A percentile compares a stretch with the other conserved stretches of the same genome.
Conservation (phyloP, 352 stramenopile species). For the Pelagophyceae sp. region DNA sequence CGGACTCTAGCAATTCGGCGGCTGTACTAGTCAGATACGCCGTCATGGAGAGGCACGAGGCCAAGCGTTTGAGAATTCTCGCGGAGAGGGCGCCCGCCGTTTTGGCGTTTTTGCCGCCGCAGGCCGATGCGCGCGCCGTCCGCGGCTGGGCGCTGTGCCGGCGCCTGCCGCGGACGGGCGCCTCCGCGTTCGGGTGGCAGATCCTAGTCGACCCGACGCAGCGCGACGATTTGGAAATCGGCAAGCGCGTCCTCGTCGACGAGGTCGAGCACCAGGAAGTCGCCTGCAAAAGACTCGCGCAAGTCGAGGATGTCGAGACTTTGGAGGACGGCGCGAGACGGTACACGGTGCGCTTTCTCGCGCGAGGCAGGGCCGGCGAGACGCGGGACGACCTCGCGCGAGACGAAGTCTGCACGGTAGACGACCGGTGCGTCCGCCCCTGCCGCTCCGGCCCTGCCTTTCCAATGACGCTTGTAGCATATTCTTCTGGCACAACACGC, state of each 20-base stretch:
- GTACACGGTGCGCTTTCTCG: neutral
- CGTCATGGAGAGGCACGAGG: no score
- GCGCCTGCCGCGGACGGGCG: neutral
- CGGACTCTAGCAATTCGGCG: no score
- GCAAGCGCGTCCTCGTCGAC: neutral
- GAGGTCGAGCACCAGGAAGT: neutral
- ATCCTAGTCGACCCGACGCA: conserved; percentile 23
- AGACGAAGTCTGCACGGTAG: no score
- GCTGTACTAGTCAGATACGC: no score
- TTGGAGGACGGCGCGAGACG: neutral
- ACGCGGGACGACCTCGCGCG: neutral
- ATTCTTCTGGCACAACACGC: neutral
- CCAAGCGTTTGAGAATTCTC: neutral
- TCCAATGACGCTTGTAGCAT: no score
- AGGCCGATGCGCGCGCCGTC: conserved; percentile 1
- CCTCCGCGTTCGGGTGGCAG: conserved; percentile 22
- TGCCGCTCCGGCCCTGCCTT: no score
- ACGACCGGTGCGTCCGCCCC: no score
- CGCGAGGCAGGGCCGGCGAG: neutral
- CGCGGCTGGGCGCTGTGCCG: conserved; percentile 24
- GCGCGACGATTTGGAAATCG: neutral
- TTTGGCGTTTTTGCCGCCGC: neutral
- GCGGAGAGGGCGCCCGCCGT: neutral
- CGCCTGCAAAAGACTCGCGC: neutral
- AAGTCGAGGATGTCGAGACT: neutral